phyloP scores from a whole-genome alignment of 1,139 yeast species.

The Yamadazyma atlantica region DNA sequence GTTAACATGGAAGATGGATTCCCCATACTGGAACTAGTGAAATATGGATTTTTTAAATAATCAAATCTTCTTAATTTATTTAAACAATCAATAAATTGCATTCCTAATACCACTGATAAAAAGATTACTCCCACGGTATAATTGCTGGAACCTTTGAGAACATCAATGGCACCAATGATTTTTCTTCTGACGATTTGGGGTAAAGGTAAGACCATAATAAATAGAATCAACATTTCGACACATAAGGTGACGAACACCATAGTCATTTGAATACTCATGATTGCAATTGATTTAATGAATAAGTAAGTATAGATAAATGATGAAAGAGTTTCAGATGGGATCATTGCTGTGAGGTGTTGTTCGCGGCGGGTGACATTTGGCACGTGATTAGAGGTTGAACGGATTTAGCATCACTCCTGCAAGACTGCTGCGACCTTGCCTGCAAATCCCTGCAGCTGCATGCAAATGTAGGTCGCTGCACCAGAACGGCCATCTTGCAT shows the following conservation, averaged over 20 bases:
- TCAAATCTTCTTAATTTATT: slow-evolving; percentile 41
- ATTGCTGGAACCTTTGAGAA: slow-evolving; percentile 40
- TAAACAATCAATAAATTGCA: slow-evolving; percentile 63
- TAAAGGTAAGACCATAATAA: slow-evolving; percentile 59
- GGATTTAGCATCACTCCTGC: no score
- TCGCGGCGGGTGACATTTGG: no score
- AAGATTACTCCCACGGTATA: slow-evolving; percentile 51
- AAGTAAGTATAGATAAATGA: no score
- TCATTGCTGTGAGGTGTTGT: no score
- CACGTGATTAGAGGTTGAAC: no score
- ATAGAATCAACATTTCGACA: slow-evolving; percentile 53
- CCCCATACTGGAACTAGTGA: slow-evolving; percentile 11
- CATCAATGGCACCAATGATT: slow-evolving; percentile 39
- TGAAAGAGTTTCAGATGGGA: no score
- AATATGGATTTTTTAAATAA: slow-evolving; percentile 26
- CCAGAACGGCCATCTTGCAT: no score
- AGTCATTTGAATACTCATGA: slow-evolving; percentile 49
- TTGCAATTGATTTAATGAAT: slow-evolving; percentile 9
- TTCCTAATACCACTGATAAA: slow-evolving; percentile 42
- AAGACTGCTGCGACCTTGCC: no score
- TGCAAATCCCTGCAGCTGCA: no score
- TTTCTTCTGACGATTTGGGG: slow-evolving; percentile 54
- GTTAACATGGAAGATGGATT: slow-evolving; percentile 20
- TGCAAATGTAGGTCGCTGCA: no score
- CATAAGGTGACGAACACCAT: slow-evolving; percentile 46